Evolutionary conservation across 208 protist genomes (phyloP).

Genomic region (Trypanosoma vivax): DNA sequence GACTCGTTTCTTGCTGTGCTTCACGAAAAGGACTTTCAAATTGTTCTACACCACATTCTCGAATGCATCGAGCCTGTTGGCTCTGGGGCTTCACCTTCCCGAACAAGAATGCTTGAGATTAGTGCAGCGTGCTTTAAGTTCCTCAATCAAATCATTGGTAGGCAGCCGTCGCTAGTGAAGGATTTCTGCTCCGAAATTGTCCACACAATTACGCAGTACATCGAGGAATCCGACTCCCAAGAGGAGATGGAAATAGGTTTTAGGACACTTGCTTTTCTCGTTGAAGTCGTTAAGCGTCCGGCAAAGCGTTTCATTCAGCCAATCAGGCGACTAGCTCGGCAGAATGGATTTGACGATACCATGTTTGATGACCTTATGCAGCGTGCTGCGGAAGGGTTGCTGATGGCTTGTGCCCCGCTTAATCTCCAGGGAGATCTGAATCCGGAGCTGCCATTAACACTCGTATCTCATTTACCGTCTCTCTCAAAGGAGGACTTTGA

Average conservation of each 20-base stretch:
- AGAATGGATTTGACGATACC: conserved; percentile 53
- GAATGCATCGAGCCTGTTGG: conserved; percentile 83
- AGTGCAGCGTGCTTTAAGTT: conserved; percentile 86
- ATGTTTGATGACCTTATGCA: conserved; percentile 67
- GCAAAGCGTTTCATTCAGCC: conserved; percentile 70
- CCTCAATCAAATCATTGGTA: conserved; percentile 74
- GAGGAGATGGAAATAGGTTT: conserved; percentile 80
- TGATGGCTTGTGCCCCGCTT: conserved; percentile 34
- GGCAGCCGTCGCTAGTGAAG: conserved; percentile 64
- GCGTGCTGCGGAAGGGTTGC: conserved; percentile 33
- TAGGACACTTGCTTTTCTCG: conserved; percentile 60
- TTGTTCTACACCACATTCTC: conserved; percentile 82
- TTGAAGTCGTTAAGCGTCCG: conserved; percentile 63
- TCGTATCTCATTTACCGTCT: conserved; percentile 68
- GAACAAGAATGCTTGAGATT: conserved; percentile 66
- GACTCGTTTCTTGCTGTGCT: conserved; percentile 82
- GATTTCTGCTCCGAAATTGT: conserved; percentile 84
- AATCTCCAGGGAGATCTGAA: conserved; percentile 43
- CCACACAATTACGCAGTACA: conserved; percentile 84
- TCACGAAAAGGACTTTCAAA: conserved; percentile 81
- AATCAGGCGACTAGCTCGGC: conserved; percentile 58
- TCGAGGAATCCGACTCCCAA: conserved; percentile 67
- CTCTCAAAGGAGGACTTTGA: conserved; percentile 74
- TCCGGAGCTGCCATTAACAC: conserved; percentile 54
- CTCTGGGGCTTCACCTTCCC: conserved; percentile 17